Conservation (phyloP, 192 early-diverging fungal species). For the Jimgerdemannia lactiflua region DNA sequence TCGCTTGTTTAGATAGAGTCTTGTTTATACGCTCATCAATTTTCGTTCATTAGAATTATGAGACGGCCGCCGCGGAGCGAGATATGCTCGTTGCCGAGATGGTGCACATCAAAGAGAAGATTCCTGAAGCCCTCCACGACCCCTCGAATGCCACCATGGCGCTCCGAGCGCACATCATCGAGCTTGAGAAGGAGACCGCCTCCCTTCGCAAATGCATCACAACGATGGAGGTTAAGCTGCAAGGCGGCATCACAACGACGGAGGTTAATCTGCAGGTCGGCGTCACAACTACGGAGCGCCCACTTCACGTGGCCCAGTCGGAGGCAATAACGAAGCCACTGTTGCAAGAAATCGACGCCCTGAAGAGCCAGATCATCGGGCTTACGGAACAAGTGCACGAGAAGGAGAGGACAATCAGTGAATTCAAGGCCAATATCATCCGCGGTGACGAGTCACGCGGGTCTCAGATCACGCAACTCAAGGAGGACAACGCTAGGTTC, state of each 20-base stretch:
- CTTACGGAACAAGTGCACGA: conserved; percentile 49
- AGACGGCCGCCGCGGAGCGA: conserved; percentile 20
- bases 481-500: conserved; percentile 37
- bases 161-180: conserved; percentile 25
- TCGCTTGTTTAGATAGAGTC: no score
- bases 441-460: conserved; percentile 53
- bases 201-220: conserved; percentile 24
- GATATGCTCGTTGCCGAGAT: conserved; percentile 23
- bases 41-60: conserved; percentile 9
- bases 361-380: conserved; percentile 48
- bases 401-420: conserved; percentile 43
- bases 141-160: conserved; percentile 24
- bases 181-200: no score
- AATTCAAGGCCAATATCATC: conserved; percentile 19
- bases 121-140: conserved; percentile 27
- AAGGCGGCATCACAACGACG: conserved; percentile 2
- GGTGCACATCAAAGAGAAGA: conserved; percentile 26
- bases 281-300: conserved; percentile 24
- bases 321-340: conserved; percentile 52
- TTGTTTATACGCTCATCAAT: no score
- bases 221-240: conserved; percentile 14
- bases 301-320: conserved; percentile 37
- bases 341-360: conserved; percentile 52
- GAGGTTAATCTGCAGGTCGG: no score
- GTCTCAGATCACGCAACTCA: conserved; percentile 35